Conservation (phyloP, 2,329 filamentous ascomycete species). For the Aspergillus sp. region DNA sequence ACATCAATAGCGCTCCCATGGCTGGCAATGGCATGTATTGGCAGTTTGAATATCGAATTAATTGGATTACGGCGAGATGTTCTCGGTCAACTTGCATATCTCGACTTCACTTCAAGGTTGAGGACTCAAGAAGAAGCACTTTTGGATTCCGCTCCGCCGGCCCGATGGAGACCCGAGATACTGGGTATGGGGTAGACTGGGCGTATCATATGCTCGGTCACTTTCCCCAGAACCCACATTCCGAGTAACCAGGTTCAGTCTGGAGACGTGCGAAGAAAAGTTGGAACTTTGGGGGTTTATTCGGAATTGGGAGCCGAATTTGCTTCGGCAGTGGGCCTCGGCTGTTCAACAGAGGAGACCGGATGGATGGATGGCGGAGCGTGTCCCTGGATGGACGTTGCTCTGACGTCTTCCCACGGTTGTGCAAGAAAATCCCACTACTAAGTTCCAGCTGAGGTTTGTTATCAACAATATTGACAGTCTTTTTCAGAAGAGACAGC, state of each 20-base stretch:
- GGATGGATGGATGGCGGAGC: constrained; percentile 4
- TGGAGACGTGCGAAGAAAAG: neutral
- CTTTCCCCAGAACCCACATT: neutral
- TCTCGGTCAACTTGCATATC: too few species aligned
- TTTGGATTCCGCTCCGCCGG: neutral
- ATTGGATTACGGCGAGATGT: too few species aligned
- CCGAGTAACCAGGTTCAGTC: neutral
- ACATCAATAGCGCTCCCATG: too few species aligned
- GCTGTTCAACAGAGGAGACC: neutral
- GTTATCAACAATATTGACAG: too few species aligned
- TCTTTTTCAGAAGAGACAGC: neutral
- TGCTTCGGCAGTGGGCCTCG: neutral
- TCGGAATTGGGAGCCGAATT: too few species aligned
- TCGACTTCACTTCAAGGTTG: neutral
- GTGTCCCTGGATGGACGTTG: neutral
- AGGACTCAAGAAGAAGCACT: neutral
- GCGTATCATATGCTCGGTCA: neutral
- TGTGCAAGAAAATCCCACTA: too few species aligned
- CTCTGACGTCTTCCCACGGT: neutral
- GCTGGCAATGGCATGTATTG: too few species aligned
- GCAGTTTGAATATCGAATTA: too few species aligned
- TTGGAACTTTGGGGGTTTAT: too few species aligned
- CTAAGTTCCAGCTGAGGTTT: too few species aligned
- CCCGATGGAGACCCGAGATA: neutral
- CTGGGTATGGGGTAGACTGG: neutral